Evolutionary conservation across 371 early-diverging fungal species (phyloP).

Genomic region (Mortierella sp.): DNA sequence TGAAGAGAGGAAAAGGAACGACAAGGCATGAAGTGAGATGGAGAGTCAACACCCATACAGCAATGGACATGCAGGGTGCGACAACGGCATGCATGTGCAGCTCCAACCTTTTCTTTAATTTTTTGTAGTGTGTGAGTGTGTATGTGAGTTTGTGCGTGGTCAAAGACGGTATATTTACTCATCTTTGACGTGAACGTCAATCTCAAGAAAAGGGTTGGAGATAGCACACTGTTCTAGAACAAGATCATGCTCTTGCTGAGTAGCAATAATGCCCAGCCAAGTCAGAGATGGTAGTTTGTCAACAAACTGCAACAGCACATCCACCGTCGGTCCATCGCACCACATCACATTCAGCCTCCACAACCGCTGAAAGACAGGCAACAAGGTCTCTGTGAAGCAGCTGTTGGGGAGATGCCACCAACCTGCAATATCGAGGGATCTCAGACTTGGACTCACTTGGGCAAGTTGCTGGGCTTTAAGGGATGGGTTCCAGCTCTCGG

Average conservation of each 20-base stretch:
- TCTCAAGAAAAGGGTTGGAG: not conserved
- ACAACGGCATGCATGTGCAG: no score
- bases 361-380: slow-evolving; percentile 19
- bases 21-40: no score
- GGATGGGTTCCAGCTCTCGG: slow-evolving; percentile 15
- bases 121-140: no score
- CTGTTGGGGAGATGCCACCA: slow-evolving; percentile 28
- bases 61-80: no score
- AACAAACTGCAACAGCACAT: not conserved
- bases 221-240: not conserved
- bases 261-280: not conserved
- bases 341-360: slow-evolving; percentile 31
- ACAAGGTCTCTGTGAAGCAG: not conserved
- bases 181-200: not conserved
- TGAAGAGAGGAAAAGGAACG: no score
- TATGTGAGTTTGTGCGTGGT: no score
- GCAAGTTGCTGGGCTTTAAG: slow-evolving; percentile 19
- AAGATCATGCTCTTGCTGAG: not conserved
- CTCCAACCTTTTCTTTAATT: no score
- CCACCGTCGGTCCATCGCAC: slow-evolving; percentile 21
- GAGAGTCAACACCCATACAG: no score
- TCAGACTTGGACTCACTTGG: slow-evolving; percentile 2
- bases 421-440: slow-evolving; percentile 20
- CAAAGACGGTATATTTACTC: not conserved
- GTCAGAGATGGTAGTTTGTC: not conserved